Evolutionary conservation across 306 rosid species (phyloP).

Genomic region (Ormosia emarginata): DNA sequence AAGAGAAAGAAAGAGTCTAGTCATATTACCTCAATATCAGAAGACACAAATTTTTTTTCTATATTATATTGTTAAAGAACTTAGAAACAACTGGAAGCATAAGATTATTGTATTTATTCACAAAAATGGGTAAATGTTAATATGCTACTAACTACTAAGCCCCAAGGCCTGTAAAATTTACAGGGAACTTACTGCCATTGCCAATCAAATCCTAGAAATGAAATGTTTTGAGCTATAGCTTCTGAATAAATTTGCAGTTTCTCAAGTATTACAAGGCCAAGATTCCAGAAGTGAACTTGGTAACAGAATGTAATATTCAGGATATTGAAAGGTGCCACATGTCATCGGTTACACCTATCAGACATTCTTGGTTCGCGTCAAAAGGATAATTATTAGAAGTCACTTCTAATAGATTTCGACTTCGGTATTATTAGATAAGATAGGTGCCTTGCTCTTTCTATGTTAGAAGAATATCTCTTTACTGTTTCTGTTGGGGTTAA

Average conservation of each 20-base stretch:
- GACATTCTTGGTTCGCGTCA: not conserved
- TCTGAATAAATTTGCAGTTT: not conserved
- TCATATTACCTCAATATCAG: not conserved
- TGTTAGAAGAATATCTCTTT: not conserved
- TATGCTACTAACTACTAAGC: not conserved
- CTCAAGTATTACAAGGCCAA: not conserved
- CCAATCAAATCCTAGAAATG: not conserved
- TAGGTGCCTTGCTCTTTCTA: not conserved
- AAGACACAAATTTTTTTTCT: not conserved
- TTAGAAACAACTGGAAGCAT: not conserved
- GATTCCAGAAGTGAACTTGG: not conserved
- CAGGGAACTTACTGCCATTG: not conserved
- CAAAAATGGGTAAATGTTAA: not conserved
- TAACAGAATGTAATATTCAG: conserved; percentile 7
- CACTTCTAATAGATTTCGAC: conserved; percentile 13
- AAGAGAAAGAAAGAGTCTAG: not conserved
- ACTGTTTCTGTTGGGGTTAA: not conserved
- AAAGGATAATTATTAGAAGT: not conserved
- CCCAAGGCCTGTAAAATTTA: not conserved
- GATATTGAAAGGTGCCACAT: conserved; percentile 26
- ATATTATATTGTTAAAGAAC: not conserved
- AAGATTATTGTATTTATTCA: not conserved
- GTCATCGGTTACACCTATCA: not conserved
- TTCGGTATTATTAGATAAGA: not conserved
- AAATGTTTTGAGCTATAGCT: not conserved